Evolutionary conservation across 2,329 filamentous ascomycete species (phyloP).

Genomic region (Zasmidium cellare): DNA sequence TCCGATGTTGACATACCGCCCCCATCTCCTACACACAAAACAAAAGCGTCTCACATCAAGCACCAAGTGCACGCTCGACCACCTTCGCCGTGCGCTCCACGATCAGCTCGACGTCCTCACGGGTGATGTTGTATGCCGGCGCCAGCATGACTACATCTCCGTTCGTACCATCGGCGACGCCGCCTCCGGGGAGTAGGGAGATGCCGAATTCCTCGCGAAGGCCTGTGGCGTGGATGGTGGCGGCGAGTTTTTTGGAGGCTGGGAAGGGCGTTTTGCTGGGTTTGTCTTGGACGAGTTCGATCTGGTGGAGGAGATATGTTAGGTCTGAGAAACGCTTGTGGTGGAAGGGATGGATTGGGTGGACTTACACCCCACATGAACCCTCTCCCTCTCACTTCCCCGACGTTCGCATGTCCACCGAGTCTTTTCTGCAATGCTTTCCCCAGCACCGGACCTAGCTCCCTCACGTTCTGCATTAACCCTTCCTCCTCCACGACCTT

Average conservation of each 20-base stretch:
- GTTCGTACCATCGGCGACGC: conserved; percentile 55
- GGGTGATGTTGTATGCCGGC: conserved; percentile 64
- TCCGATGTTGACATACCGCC: too few relatives aligned
- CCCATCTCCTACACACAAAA: too few relatives aligned
- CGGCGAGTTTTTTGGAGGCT: conserved; percentile 44
- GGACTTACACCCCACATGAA: conserved; percentile 47
- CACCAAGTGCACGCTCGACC: conserved; percentile 47
- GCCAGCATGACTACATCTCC: conserved; percentile 66
- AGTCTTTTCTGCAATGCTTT: conserved; percentile 43
- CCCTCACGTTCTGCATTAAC: conserved; percentile 56
- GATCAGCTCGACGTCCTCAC: conserved; percentile 56
- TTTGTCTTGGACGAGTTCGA: conserved; percentile 59
- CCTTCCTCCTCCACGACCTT: conserved; percentile 55
- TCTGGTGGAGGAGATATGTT: too few relatives aligned
- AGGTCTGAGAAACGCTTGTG: not conserved
- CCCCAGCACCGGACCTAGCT: conserved; percentile 51
- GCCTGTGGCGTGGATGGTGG: conserved; percentile 43
- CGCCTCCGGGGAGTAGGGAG: conserved; percentile 61
- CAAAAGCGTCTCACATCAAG: too few relatives aligned
- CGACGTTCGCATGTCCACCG: conserved; percentile 50
- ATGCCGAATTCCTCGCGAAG: conserved; percentile 46
- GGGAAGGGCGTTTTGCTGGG: conserved; percentile 53
- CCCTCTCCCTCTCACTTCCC: conserved; percentile 60
- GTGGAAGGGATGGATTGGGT: not conserved
- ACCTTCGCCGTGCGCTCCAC: conserved; percentile 51